Conservation (phyloP, 495 filamentous ascomycete species). For the Penicillium odoratum region DNA sequence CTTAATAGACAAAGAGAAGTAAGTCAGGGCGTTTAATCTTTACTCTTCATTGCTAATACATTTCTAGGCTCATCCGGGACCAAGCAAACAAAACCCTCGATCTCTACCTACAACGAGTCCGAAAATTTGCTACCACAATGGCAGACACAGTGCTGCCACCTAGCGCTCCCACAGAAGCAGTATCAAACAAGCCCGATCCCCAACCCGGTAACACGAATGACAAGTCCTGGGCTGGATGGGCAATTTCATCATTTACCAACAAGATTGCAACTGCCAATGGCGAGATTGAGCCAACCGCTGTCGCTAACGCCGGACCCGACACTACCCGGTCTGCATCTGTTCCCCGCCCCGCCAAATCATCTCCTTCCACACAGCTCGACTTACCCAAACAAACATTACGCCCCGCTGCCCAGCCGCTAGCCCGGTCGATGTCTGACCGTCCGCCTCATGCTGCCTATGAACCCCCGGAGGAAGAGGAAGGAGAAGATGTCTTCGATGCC, state of each 20-base stretch:
- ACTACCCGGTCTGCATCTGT: slow-evolving; percentile 45
- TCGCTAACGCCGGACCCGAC: slow-evolving; percentile 32
- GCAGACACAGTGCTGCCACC: slow-evolving; percentile 73
- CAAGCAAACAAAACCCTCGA: slow-evolving; percentile 91
- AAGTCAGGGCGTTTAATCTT: slow-evolving; percentile 10
- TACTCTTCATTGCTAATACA: background rate
- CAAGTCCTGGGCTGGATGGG: slow-evolving; percentile 91
- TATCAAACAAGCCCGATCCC: slow-evolving; percentile 44
- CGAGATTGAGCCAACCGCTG: slow-evolving; percentile 66
- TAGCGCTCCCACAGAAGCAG: slow-evolving; percentile 34
- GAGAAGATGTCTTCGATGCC: slow-evolving; percentile 60
- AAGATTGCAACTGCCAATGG: slow-evolving; percentile 81
- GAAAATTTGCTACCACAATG: slow-evolving; percentile 72
- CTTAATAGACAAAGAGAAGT: slow-evolving; percentile 87
- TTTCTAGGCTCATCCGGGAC: slow-evolving; percentile 68
- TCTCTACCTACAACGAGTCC: slow-evolving; percentile 79
- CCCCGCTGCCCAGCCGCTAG: slow-evolving; percentile 43
- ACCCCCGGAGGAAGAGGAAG: slow-evolving; percentile 41
- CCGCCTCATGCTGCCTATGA: slow-evolving; percentile 46
- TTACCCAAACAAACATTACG: slow-evolving; percentile 32
- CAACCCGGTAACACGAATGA: slow-evolving; percentile 77
- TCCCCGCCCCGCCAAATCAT: slow-evolving; percentile 46
- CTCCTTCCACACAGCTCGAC: slow-evolving; percentile 52
- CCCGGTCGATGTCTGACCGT: slow-evolving; percentile 40
- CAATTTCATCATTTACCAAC: slow-evolving; percentile 98